phyloP scores from a whole-genome alignment of 2,329 filamentous ascomycete genomes.

The Trichophyton benhamiae region DNA sequence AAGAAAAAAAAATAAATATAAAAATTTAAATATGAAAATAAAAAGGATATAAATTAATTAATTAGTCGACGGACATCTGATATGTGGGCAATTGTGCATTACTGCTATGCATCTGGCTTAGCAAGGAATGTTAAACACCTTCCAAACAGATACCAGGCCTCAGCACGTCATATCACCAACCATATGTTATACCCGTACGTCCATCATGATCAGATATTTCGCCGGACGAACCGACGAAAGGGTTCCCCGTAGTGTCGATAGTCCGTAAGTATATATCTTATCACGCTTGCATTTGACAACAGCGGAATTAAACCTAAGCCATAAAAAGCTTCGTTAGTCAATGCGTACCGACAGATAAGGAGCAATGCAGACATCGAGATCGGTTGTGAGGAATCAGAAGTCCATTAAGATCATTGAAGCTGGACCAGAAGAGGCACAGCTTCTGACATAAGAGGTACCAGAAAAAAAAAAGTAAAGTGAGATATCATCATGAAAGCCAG shows the following conservation, averaged over 20 bases:
- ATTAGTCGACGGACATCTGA: too few species aligned
- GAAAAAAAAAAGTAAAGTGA: conserved; percentile 58
- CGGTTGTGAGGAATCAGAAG: conserved; percentile 48
- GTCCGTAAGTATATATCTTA: neutral
- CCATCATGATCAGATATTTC: too few species aligned
- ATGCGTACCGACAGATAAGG: neutral
- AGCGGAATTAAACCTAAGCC: neutral
- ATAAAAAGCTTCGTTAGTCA: neutral
- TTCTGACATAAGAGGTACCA: conserved; percentile 92
- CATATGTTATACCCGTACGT: too few species aligned
- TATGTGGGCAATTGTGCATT: too few species aligned
- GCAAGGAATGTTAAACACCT: too few species aligned
- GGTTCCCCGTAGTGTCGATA: neutral
- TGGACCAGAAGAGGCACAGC: conserved; percentile 21
- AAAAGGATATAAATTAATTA: too few species aligned
- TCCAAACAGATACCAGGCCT: too few species aligned
- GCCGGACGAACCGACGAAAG: too few species aligned
- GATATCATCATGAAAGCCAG: conserved; percentile 53
- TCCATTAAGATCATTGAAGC: conserved; percentile 63
- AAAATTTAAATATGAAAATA: too few species aligned
- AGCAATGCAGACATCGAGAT: neutral
- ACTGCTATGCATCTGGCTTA: too few species aligned
- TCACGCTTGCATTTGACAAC: neutral
- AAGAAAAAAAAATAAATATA: too few species aligned
- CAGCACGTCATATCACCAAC: too few species aligned